A percentile compares a stretch with the other conserved stretches of the same genome.
phyloP scores from a whole-genome alignment of 257 asterid species.

The Ocimum tenuiflorum region DNA sequence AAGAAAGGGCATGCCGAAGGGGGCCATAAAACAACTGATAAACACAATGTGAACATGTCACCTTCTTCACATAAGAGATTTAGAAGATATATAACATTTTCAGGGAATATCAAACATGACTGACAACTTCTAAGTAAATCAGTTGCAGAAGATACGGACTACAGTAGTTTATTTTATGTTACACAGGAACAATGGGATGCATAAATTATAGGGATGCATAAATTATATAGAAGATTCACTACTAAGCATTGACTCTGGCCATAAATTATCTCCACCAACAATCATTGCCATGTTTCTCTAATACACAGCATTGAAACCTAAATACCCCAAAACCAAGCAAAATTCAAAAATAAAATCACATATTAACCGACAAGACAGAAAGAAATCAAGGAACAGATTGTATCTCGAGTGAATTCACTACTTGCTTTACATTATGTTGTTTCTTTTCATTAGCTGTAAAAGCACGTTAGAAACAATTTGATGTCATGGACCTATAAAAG shows the following conservation, averaged over 20 bases:
- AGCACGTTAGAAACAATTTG: constrained; percentile 14
- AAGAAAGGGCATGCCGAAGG: constrained; percentile 75
- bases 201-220: background rate
- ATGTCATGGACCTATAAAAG: constrained; percentile 9
- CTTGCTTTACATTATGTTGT: constrained; percentile 6
- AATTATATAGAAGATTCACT: no score
- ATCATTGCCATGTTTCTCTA: constrained; percentile 8
- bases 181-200: background rate
- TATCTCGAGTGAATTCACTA: constrained; percentile 6
- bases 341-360: background rate
- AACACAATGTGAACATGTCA: constrained; percentile 13
- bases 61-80: constrained; percentile 10
- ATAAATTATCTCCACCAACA: background rate
- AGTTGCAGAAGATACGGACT: background rate
- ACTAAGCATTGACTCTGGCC: constrained; percentile 10
- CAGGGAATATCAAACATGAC: constrained; percentile 10
- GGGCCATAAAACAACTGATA: constrained; percentile 85
- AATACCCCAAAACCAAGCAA: background rate
- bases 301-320: background rate
- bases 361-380: background rate
- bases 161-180: background rate
- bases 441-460: constrained; percentile 4
- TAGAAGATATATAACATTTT: constrained; percentile 3
- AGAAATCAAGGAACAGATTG: background rate
- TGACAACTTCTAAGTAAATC: background rate